A percentile compares a stretch with the other conserved stretches of the same genome.
phyloP scores from a whole-genome alignment of 371 early-diverging fungal species.

The Phascolomyces articulosus region DNA sequence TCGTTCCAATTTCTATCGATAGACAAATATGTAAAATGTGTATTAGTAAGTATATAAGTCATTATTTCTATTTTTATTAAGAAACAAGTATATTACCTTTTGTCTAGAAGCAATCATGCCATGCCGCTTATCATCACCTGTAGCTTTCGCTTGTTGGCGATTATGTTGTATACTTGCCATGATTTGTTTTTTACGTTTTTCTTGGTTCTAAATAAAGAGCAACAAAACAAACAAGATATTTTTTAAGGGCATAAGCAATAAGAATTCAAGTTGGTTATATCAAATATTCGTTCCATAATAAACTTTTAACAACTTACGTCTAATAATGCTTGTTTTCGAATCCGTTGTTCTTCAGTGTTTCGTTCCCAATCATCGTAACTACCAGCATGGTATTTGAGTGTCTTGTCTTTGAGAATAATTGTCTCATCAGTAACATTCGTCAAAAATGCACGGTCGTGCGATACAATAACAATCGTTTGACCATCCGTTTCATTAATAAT shows the following conservation, averaged over 20 bases:
- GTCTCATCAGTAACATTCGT: constrained; percentile 72
- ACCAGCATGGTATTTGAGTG: constrained; percentile 71
- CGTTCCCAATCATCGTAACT: constrained; percentile 75
- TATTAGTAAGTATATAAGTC: neutral
- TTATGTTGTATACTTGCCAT: constrained; percentile 67
- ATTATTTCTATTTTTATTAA: neutral
- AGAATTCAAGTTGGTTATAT: neutral
- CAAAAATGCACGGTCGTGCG: constrained; percentile 83
- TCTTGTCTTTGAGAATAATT: constrained; percentile 68
- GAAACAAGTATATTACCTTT: constrained; percentile 47
- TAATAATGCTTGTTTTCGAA: constrained; percentile 51
- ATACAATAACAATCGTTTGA: constrained; percentile 73
- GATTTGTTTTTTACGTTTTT: constrained; percentile 64
- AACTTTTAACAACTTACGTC: constrained; percentile 50
- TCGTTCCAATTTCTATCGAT: constrained; percentile 54
- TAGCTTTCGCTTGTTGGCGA: constrained; percentile 65
- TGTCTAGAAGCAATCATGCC: constrained; percentile 72
- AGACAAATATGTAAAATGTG: neutral
- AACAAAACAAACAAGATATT: neutral
- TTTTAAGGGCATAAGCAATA: neutral
- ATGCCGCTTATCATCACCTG: constrained; percentile 81
- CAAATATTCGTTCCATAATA: too few species aligned
- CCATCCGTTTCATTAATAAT: constrained; percentile 54
- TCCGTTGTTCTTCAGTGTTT: constrained; percentile 63
- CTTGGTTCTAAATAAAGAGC: constrained; percentile 35